These are phyloP conservation scores for Daedaleopsis sinensis DNA, from an alignment of 768 basidiomycete species.

Conservation along the genomic window DNA sequence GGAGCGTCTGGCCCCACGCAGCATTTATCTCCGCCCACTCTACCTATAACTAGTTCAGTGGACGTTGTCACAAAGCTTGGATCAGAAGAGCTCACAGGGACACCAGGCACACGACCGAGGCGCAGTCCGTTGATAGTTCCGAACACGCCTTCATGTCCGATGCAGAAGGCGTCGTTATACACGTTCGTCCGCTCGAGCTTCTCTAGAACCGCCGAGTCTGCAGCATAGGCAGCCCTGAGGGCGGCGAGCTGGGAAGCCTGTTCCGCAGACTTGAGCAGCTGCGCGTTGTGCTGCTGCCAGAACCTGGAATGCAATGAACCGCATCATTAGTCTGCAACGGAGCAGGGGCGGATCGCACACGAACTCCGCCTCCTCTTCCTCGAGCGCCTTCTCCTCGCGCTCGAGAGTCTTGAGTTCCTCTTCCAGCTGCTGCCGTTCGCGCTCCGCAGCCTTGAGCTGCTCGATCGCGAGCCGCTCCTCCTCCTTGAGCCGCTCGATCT, in stretches of 20 bases:
- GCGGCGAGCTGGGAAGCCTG: constrained; percentile 72
- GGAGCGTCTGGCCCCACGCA: constrained; percentile 95
- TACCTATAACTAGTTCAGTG: constrained; percentile 51
- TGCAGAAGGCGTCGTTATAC: constrained; percentile 95
- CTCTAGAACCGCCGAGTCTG: constrained; percentile 76
- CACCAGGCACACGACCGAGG: constrained; percentile 82
- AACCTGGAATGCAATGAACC: constrained; percentile 51
- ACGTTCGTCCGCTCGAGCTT: constrained; percentile 91
- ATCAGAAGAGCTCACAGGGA: constrained; percentile 57
- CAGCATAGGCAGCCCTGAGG: constrained; percentile 75
- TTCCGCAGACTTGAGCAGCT: constrained; percentile 63
- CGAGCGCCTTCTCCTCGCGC: constrained; percentile 75
- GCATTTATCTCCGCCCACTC: constrained; percentile 99
- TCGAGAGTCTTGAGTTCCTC: constrained; percentile 73
- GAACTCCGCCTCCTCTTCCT: constrained; percentile 82
- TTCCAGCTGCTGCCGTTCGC: constrained; percentile 75
- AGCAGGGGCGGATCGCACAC: constrained; percentile 33
- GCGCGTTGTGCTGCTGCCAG: constrained; percentile 79
- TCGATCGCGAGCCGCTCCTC: constrained; percentile 73
- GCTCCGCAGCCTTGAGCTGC: constrained; percentile 75
- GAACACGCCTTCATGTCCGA: constrained; percentile 92
- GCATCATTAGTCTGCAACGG: background rate
- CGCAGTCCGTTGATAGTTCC: constrained; percentile 98
- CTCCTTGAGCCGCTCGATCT: constrained; percentile 69
- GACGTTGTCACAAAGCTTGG: background rate